Base-by-base conservation (phyloP, 2,329 filamentous ascomycete species). In the Dichotomopilus funicola region DNA sequence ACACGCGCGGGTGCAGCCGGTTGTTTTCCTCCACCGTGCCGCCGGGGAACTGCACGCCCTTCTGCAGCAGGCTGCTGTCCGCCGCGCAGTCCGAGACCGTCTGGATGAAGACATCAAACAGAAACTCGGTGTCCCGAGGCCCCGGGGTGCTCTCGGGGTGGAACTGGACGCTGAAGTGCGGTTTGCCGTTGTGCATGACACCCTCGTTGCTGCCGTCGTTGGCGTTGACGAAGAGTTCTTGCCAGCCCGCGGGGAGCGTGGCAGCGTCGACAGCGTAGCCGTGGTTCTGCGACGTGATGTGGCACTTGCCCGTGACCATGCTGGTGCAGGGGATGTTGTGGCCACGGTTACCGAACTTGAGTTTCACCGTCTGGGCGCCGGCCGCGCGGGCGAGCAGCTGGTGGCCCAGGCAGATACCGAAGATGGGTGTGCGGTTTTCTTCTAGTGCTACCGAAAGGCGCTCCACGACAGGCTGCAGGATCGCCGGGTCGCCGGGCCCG, bases 161-260 rank as follows among this genome's bases (percentile, higher is more conserved):
- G 76, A 99, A 99, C 70, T 99, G 94, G n/a, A 97, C 94, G 78
- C 91, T 96, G 79, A 99, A 99, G 76, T 92, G 95, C 51, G 94
- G 94, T 67, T 86, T 88, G 70, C 77, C 82, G 49, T 81, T 76
- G 71, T 97, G 91, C 72, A 91, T 87, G 68, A 99, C 96, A 74
- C 94, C 94, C 76, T 99, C 94, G 72, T 99, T 99, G 74, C 89
- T 96, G 65, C 89, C 89, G 65, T 99, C 94, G 71, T 99, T 99
- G 72, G 94, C 92, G 68, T 99, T 99, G 67, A 97, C 88, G 64
- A 97, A 99, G 8, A 97, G 82, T 74, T 97, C 94, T 64, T 87
- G 83, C 94, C 94, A 99, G 59, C 85, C 88, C 11, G 80, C 70
- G 8, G 88, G 82, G 8, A 99, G 77, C 31, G 83, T 89, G 55